Percentiles rank a stretch among this genome's conserved stretches.
These are phyloP conservation scores for Penicillium roqueforti DNA, from an alignment of 495 filamentous ascomycete species.

Conservation along the genomic window DNA sequence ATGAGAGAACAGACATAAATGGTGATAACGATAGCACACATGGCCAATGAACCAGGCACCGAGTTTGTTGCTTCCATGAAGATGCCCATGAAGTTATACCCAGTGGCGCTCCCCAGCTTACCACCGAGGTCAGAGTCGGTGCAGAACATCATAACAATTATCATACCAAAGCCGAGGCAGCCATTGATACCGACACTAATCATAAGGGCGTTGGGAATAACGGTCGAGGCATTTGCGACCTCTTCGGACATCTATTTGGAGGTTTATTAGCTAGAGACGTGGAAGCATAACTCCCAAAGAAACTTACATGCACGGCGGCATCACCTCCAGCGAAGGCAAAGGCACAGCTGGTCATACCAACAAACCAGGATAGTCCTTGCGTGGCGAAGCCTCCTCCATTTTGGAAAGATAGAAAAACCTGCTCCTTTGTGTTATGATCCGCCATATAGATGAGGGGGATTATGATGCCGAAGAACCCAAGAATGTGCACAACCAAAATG, in stretches of 20 bases:
- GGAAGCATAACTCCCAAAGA: not conserved
- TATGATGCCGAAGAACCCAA: constrained; percentile 46
- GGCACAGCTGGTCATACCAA: constrained; percentile 29
- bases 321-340: constrained; percentile 32
- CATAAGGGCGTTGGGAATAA: constrained; percentile 32
- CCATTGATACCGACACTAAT: constrained; percentile 38
- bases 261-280: constrained; percentile 46
- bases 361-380: constrained; percentile 32
- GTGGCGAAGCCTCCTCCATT: constrained; percentile 36
- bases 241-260: constrained; percentile 36
- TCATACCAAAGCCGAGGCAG: constrained; percentile 37
- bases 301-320: constrained; percentile 26
- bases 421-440: constrained; percentile 16
- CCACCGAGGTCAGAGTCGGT: constrained; percentile 29
- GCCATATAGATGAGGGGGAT: constrained; percentile 33
- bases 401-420: constrained; percentile 33
- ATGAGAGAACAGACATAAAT: constrained; percentile 39
- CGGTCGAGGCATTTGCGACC: constrained; percentile 34
- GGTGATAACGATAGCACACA: constrained; percentile 28
- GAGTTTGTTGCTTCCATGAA: constrained; percentile 43
- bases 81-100: constrained; percentile 48
- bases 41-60: constrained; percentile 34
- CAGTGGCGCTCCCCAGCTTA: constrained; percentile 30
- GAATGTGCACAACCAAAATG: constrained; percentile 37
- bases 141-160: constrained; percentile 38